Evolutionary conservation across 2,329 filamentous ascomycete species (phyloP).

Genomic region (Talaromyces sp.): DNA sequence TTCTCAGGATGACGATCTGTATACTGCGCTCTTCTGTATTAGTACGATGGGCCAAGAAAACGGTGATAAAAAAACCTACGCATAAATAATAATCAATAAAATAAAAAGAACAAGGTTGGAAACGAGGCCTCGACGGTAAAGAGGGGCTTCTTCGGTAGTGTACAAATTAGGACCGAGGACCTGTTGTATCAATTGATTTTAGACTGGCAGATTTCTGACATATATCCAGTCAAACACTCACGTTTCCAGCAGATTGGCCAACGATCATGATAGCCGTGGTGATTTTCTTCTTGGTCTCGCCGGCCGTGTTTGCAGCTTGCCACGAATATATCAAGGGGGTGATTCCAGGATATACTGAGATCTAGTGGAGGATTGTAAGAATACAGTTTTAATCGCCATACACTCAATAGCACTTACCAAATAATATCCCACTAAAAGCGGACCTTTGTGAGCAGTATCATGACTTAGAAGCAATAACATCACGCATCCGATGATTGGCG

Average conservation of each 20-base stretch:
- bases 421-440: conserved; percentile 55
- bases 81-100: conserved; percentile 51
- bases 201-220: background rate
- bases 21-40: conserved; percentile 16
- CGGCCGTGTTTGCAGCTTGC: conserved; percentile 59
- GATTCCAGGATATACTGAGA: conserved; percentile 58
- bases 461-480: conserved; percentile 51
- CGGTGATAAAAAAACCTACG: conserved; percentile 23
- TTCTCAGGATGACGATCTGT: conserved; percentile 45
- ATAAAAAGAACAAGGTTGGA: conserved; percentile 61
- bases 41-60: background rate
- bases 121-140: conserved; percentile 54
- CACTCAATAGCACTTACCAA: conserved; percentile 26
- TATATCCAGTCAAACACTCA: conserved; percentile 15
- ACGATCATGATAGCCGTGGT: conserved; percentile 63
- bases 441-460: conserved; percentile 42
- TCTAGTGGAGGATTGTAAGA: conserved; percentile 24
- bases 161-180: conserved; percentile 63
- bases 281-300: conserved; percentile 66
- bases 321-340: conserved; percentile 67
- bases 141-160: conserved; percentile 55
- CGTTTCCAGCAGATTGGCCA: conserved; percentile 61
- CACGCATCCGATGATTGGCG: conserved; percentile 53
- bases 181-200: conserved; percentile 13
- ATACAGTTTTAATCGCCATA: conserved; percentile 3